Conservation (phyloP, 257 asterid genomes). For the Primulina huaijiensis region DNA sequence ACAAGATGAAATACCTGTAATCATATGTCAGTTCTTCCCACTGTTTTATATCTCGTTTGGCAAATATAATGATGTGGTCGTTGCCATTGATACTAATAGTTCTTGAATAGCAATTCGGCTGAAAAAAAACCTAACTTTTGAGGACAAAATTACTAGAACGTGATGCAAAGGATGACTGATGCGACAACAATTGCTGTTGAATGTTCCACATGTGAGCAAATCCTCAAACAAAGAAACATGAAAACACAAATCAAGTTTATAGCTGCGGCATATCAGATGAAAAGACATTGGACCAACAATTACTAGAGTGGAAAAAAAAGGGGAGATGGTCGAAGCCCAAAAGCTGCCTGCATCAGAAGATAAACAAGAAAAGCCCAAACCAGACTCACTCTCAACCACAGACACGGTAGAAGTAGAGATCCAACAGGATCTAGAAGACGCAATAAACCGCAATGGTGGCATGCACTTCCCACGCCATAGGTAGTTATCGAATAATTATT, state of each 20-base stretch:
- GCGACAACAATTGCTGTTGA: neutral
- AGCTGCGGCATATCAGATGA: neutral
- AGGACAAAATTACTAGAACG: neutral
- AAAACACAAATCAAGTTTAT: neutral
- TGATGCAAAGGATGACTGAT: slow-evolving; percentile 7
- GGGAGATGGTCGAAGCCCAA: no score
- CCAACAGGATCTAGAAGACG: no score
- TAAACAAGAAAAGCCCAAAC: no score
- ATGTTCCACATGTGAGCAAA: neutral
- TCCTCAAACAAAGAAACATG: neutral
- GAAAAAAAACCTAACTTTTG: slow-evolving; percentile 31
- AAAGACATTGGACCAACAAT: no score
- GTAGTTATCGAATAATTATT: no score
- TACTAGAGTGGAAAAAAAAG: no score
- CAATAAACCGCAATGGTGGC: no score
- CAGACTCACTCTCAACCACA: no score
- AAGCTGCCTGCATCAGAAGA: no score
- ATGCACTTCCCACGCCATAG: no score
- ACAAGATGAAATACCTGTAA: slow-evolving; percentile 65
- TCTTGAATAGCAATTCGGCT: slow-evolving; percentile 98
- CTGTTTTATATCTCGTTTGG: slow-evolving; percentile 81
- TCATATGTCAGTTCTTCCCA: slow-evolving; percentile 95
- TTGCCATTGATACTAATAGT: slow-evolving; percentile 61
- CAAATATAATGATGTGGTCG: slow-evolving; percentile 86
- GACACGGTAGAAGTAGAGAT: no score